phyloP scores from a whole-genome alignment of 78 protist species.

The slime mould (Dictyostelium discoideum) region dicty_2.7 NC_007088.5:7895001-7895500 shows the following conservation, averaged over 20 bases:
- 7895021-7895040: constrained; percentile 73
- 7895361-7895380: constrained; percentile 79
- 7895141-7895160: no score
- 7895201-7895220: constrained; percentile 24
- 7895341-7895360: constrained; percentile 82
- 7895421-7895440: background rate
- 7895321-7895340: constrained; percentile 84
- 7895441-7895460: background rate
- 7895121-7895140: background rate
- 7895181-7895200: constrained; percentile 38
- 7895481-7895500: no score
- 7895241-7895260: constrained; percentile 84
- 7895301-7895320: constrained; percentile 72
- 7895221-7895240: constrained; percentile 82
- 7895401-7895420: constrained; percentile 90
- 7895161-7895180: no score
- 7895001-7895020: constrained; percentile 68
- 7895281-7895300: constrained; percentile 90
- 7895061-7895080: constrained; percentile 50
- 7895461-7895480: background rate
- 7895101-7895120: background rate
- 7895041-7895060: constrained; percentile 60
- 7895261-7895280: constrained; percentile 83
- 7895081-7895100: background rate
- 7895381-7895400: constrained; percentile 93